Conservation (phyloP, 306 rosid genomes). For the Pyrus pyrifolia region DNA sequence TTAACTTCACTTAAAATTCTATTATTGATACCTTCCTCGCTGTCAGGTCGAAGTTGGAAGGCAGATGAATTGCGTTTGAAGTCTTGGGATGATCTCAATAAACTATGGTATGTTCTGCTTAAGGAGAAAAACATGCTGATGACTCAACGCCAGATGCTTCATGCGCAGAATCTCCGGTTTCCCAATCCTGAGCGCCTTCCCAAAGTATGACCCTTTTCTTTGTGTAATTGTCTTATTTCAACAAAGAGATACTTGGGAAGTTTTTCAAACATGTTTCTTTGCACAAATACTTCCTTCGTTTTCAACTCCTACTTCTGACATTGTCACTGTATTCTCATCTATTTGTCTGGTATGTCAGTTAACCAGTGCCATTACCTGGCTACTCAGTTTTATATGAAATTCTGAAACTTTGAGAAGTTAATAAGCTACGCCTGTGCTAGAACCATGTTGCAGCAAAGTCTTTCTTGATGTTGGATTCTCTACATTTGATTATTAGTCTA, state of each 20-base stretch:
- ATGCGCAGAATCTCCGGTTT: slow-evolving; percentile 79
- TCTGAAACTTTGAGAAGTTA: not conserved
- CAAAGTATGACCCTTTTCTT: slow-evolving; percentile 37
- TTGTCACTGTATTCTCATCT: not conserved
- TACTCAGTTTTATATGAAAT: not conserved
- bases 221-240: not conserved
- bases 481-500: not conserved
- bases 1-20: not conserved
- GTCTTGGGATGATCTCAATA: slow-evolving; percentile 94
- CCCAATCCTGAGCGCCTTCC: slow-evolving; percentile 85
- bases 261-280: not conserved
- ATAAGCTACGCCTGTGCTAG: not conserved
- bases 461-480: not conserved
- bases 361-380: not conserved
- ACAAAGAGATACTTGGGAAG: not conserved
- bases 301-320: not conserved
- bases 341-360: not conserved
- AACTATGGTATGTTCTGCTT: slow-evolving; percentile 83
- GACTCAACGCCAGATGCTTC: slow-evolving; percentile 97
- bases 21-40: not conserved
- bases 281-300: not conserved
- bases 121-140: slow-evolving; percentile 95
- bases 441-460: not conserved
- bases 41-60: slow-evolving; percentile 91
- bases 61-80: slow-evolving; percentile 78